Base-by-base conservation (phyloP, 441 rosid genomes). In the Pelargonium fulgidum region DNA sequence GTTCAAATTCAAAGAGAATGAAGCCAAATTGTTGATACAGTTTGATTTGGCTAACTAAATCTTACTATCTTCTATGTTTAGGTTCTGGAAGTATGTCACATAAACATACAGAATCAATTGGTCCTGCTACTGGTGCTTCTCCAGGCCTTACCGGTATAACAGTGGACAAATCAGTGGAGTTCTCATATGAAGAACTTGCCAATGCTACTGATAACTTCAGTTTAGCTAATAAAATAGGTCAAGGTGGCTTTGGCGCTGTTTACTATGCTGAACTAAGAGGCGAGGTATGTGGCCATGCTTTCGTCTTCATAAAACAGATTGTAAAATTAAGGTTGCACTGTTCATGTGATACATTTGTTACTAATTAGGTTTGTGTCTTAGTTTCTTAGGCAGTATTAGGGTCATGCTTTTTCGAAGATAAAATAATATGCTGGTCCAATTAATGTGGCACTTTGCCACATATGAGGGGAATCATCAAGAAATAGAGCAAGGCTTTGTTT, bases 201-300 rank as follows among this genome's bases (percentile, higher is more conserved):
- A 77, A 70, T 70, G 93, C 87, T 39, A 88, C 93, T n/a, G 85
- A 82, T 67, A 80, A 81, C 75, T 93, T 93, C 79, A 91, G 85
- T 79, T 17, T 87, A 79, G 87, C 97, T 50, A 83, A 86, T 75
- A 91, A 90, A 85, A 94, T 94, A 14, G 97, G 99, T 11, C 68
- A 85, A 80, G 97, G 97, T 69, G 97, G 99, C 73, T 94, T 89
- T 64, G 99, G 97, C 22, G 81, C 87, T 72, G 97, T 94, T 69
- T 93, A 85, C 81, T 91, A 87, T 76, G 99, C 99, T 61, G 92
- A 85, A 74, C 82, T 91, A 10, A 83, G 97, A 85, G 97, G 94
- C 78, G 97, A 94, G 92, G 99, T 90, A 72, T 44, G 90, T 71
- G 52, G 48, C 9, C 12, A 24, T 45, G 10, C 50, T 17, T 75